Percentiles rank a stretch among this genome's conserved stretches.
These are phyloP conservation scores for Mucor circinelloides DNA, from an alignment of 371 early-diverging fungal genomes.

Conservation along the genomic window DNA sequence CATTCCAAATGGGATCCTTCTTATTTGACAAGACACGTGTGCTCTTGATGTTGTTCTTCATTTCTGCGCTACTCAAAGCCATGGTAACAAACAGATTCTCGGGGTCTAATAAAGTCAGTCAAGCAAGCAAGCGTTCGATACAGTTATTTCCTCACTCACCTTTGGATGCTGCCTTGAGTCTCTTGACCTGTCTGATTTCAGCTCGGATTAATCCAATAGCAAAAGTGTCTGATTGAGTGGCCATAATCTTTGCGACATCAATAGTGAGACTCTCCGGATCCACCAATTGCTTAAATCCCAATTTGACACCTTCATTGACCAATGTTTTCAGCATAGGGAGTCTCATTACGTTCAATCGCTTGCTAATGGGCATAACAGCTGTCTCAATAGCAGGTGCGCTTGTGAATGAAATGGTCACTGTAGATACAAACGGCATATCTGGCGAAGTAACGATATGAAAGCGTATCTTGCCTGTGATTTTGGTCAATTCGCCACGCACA, in stretches of 20 bases:
- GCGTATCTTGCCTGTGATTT: slow-evolving; percentile 30
- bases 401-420: slow-evolving; percentile 37
- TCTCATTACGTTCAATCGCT: slow-evolving; percentile 40
- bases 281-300: slow-evolving; percentile 30
- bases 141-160: not conserved
- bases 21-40: slow-evolving; percentile 39
- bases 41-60: slow-evolving; percentile 14
- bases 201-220: slow-evolving; percentile 40
- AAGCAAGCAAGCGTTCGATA: too few species aligned
- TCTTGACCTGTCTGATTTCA: slow-evolving; percentile 20
- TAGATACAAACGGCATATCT: slow-evolving; percentile 36
- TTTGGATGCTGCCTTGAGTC: not conserved
- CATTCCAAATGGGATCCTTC: slow-evolving; percentile 38
- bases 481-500: slow-evolving; percentile 33
- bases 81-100: slow-evolving; percentile 34
- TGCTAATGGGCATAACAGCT: slow-evolving; percentile 38
- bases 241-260: slow-evolving; percentile 30
- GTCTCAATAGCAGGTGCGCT: slow-evolving; percentile 34
- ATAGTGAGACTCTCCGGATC: slow-evolving; percentile 40
- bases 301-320: slow-evolving; percentile 36
- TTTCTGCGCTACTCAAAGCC: slow-evolving; percentile 17
- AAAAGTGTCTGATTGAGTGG: slow-evolving; percentile 23
- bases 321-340: slow-evolving; percentile 34
- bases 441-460: slow-evolving; percentile 38
- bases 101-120: slow-evolving; percentile 22